Percentiles rank a stretch among this genome's conserved stretches.
Evolutionary conservation across 148 eudicot genomes (phyloP).

Genomic region (Chenopodium quinoa): DNA sequence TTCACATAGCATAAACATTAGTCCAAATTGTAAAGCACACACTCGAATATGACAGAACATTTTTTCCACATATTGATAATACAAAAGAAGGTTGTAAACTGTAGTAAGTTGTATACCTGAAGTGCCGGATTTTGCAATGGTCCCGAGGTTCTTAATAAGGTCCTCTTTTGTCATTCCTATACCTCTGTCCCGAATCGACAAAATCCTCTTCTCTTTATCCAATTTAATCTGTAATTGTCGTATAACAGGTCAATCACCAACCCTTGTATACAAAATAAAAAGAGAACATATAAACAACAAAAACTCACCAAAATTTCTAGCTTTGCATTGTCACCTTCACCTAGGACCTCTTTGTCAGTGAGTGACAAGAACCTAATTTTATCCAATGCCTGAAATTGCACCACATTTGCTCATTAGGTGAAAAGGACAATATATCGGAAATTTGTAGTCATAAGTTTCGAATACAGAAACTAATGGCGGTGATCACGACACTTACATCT

Average conservation of each 20-base stretch:
- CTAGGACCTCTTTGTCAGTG: constrained; percentile 88
- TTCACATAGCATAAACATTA: background rate
- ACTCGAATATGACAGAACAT: background rate
- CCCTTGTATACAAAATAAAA: background rate
- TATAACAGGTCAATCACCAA: background rate
- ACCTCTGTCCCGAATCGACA: constrained; percentile 92
- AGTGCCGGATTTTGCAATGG: constrained; percentile 98
- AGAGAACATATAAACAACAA: background rate
- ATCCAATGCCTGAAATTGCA: constrained; percentile 73
- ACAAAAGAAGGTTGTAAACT: background rate
- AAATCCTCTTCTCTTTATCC: constrained; percentile 85
- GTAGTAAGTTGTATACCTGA: constrained; percentile 49
- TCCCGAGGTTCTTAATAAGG: constrained; percentile 92
- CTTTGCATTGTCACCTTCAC: constrained; percentile 83
- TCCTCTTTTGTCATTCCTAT: constrained; percentile 99
- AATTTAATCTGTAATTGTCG: constrained; percentile 67
- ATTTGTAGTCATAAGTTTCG: background rate
- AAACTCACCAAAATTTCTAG: constrained; percentile 80
- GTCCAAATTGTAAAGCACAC: background rate
- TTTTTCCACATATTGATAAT: background rate
- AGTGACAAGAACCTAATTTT: constrained; percentile 91
- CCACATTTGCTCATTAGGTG: background rate
- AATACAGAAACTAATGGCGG: background rate
- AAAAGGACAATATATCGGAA: background rate
- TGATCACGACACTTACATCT: constrained; percentile 55